A percentile compares a stretch with the other conserved stretches of the same genome.
phyloP scores from a whole-genome alignment of 371 early-diverging fungal genomes.

The Mucor velutinosus region DNA sequence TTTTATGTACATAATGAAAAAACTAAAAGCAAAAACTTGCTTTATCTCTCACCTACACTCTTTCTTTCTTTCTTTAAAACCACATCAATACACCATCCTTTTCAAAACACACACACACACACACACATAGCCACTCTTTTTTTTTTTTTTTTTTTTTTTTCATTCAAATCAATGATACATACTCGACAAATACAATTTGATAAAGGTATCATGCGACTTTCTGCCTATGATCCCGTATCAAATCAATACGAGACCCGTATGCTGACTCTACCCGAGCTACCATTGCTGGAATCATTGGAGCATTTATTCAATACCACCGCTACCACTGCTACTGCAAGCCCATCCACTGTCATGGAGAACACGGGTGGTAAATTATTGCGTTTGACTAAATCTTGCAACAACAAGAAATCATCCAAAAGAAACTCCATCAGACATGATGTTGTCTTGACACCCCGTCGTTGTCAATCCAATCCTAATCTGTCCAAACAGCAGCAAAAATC shows the following conservation, averaged over 20 bases:
- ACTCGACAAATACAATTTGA: constrained; percentile 22
- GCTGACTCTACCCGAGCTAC: constrained; percentile 27
- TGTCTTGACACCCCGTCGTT: constrained; percentile 7
- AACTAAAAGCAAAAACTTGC: neutral
- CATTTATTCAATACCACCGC: constrained; percentile 17
- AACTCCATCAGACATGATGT: neutral
- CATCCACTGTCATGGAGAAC: neutral
- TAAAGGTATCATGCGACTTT: constrained; percentile 36
- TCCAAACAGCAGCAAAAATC: neutral
- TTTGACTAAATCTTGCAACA: constrained; percentile 12
- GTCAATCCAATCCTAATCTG: constrained; percentile 10
- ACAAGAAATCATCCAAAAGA: neutral
- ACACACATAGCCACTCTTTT: too few relatives aligned
- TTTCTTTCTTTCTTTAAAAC: neutral
- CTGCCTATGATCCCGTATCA: constrained; percentile 32
- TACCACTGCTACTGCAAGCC: neutral
- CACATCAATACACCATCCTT: neutral
- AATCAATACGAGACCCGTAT: constrained; percentile 29
- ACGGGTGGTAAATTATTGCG: neutral
- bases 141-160: too few relatives aligned
- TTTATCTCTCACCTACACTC: neutral
- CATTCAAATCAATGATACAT: neutral
- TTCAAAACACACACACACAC: neutral
- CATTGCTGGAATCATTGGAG: constrained; percentile 34
- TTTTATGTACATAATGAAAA: neutral